Evolutionary conservation across 257 asterid species (phyloP), one percentile per base, ranked within the genome.

Genomic region (Jasminum sambac): DNA sequence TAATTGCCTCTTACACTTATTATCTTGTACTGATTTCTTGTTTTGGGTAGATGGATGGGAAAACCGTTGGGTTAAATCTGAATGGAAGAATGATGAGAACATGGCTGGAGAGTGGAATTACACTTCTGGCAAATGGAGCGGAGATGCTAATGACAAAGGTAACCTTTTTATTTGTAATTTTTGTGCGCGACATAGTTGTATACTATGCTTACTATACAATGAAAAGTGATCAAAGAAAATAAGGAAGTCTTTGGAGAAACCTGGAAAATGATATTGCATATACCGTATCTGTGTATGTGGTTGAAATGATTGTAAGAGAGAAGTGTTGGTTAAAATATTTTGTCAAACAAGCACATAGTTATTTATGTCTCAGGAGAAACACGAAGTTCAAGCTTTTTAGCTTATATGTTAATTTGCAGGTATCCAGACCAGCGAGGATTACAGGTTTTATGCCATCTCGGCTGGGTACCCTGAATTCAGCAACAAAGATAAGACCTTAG

Each of bases 341-440:
- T 30, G 36, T 30, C 36, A 30, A 30, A 30, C 36, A 30, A 30
- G 36, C 36, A 30, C 36, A 8, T n/a, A 48, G 24, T n/a, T 48
- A 48, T 48, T 48, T 48, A 17, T 16, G 6, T 1, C 16, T 48
- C 5, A 48, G 1, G 24, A 48, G 17, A 48, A 21, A 48, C 23
- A 50, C 17, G 19, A 50, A 2, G 11, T n/a, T n/a, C 8, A 50
- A 11, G 59, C 25, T 23, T 50, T 30, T 8, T 50, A 17, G 59
- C 59, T 50, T 19, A 24, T 50, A 21, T 39, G 70, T 60, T 61
- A 25, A 3, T 25, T 23, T 69, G 68, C 79, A 92, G 98, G 96
- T 80, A 92, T 92, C 74, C 98, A 92, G 76, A 92, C 98, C 79
- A 85, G 98, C 41, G 96, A 92, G 74, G 98, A 92, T 73, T 83